Conservation (phyloP, 2,329 filamentous ascomycete species). For the Aspergillus sp. region DNA sequence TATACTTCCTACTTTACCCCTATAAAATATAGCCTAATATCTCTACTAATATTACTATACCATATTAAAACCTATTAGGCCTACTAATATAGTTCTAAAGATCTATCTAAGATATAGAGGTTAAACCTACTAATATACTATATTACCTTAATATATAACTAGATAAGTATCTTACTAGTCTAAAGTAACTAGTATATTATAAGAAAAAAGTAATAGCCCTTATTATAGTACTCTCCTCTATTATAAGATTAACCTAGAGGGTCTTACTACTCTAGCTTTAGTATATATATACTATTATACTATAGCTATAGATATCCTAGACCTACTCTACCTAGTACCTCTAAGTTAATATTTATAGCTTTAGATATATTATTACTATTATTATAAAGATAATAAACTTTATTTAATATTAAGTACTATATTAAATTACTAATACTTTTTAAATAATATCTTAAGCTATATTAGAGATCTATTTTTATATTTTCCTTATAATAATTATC, state of each 20-base stretch:
- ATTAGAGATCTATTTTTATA: no score
- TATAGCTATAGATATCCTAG: constrained; percentile 21
- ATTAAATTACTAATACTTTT: no score
- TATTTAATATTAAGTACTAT: no score
- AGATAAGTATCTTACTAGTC: neutral
- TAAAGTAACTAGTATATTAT: neutral
- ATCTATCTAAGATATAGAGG: neutral
- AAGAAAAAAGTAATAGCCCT: neutral
- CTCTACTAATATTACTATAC: neutral
- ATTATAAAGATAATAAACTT: no score
- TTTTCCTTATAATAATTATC: neutral
- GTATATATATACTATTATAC: constrained; percentile 19
- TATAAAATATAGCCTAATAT: neutral
- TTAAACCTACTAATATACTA: neutral
- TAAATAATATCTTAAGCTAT: no score
- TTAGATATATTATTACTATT: no score
- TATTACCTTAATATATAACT: neutral
- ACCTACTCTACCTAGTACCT: constrained; percentile 22
- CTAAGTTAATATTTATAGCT: neutral
- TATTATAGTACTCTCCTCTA: neutral
- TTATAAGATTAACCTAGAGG: neutral
- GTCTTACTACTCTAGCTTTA: neutral
- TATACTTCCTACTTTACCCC: neutral
- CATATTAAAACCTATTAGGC: neutral
- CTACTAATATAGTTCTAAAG: neutral